These are phyloP conservation scores for Termitomyces sp. DNA, from an alignment of 768 basidiomycete genomes.

Conservation along the genomic window DNA sequence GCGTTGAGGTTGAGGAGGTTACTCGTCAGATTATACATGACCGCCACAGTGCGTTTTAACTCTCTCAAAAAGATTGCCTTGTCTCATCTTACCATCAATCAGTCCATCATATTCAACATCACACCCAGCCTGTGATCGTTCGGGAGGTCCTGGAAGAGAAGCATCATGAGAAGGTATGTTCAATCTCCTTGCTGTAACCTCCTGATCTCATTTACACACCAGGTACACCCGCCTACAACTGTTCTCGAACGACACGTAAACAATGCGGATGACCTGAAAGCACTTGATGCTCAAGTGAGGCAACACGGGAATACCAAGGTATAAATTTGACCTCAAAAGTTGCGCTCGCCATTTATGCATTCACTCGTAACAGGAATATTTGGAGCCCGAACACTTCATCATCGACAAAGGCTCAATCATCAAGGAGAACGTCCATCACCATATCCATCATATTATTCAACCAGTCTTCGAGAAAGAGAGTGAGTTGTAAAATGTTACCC, in stretches of 20 bases:
- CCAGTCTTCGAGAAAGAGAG: conserved; percentile 14
- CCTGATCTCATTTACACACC: background rate
- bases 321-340: background rate
- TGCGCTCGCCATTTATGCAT: background rate
- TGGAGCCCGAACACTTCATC: conserved; percentile 2
- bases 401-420: conserved; percentile 11
- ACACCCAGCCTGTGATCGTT: conserved; percentile 32
- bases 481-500: background rate
- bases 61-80: background rate
- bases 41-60: conserved; percentile 29
- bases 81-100: background rate
- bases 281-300: conserved; percentile 3
- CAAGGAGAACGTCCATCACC: conserved; percentile 8
- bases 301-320: conserved; percentile 1
- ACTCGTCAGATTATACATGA: conserved; percentile 31
- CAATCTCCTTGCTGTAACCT: background rate
- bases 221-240: background rate
- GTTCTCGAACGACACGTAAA: conserved; percentile 7
- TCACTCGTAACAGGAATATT: background rate
- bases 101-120: conserved; percentile 40
- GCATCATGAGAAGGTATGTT: conserved; percentile 25
- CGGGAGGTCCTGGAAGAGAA: conserved; percentile 26
- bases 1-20: conserved; percentile 31
- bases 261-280: conserved; percentile 3
- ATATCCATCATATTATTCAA: conserved; percentile 12